Evolutionary conservation across 1,284 basidiomycete species (phyloP).

Genomic region (Melampsora occidentalis): DNA sequence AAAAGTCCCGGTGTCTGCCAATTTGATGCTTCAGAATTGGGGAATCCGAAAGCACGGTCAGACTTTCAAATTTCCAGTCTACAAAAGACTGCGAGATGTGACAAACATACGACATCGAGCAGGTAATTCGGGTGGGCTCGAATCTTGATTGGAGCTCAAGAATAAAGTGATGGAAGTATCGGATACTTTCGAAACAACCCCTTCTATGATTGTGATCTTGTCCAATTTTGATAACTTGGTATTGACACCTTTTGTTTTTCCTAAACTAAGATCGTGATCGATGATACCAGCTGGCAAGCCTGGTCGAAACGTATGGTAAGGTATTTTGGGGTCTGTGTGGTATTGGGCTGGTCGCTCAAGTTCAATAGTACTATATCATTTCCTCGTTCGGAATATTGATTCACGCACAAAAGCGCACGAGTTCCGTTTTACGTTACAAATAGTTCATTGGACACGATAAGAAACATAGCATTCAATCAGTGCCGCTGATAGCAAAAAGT

Average conservation of each 20-base stretch:
- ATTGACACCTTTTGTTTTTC: conserved; percentile 60
- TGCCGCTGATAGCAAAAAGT: conserved; percentile 2
- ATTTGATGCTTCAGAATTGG: conserved; percentile 62
- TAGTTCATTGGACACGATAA: too few species aligned
- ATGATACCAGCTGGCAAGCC: conserved; percentile 43
- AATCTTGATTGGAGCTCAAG: conserved; percentile 56
- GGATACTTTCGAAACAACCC: conserved; percentile 74
- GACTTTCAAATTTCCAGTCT: conserved; percentile 74
- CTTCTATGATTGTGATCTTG: conserved; percentile 61
- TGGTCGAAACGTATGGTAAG: conserved; percentile 78
- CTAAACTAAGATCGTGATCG: conserved; percentile 53
- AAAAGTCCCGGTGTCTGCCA: conserved; percentile 86
- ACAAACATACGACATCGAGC: conserved; percentile 60
- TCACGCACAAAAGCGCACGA: neutral
- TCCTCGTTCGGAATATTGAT: conserved; percentile 9
- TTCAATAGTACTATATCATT: conserved; percentile 70
- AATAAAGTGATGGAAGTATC: conserved; percentile 15
- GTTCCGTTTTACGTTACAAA: neutral
- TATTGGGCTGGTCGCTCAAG: conserved; percentile 78
- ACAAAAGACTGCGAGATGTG: conserved; percentile 65
- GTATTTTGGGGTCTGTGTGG: conserved; percentile 68
- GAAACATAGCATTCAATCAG: neutral
- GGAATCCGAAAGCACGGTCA: conserved; percentile 47
- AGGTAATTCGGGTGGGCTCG: conserved; percentile 74
- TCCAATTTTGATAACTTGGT: conserved; percentile 54